Conservation (phyloP, 2,329 filamentous ascomycete species). For the Stagonosporopsis chrysanthemi region DNA sequence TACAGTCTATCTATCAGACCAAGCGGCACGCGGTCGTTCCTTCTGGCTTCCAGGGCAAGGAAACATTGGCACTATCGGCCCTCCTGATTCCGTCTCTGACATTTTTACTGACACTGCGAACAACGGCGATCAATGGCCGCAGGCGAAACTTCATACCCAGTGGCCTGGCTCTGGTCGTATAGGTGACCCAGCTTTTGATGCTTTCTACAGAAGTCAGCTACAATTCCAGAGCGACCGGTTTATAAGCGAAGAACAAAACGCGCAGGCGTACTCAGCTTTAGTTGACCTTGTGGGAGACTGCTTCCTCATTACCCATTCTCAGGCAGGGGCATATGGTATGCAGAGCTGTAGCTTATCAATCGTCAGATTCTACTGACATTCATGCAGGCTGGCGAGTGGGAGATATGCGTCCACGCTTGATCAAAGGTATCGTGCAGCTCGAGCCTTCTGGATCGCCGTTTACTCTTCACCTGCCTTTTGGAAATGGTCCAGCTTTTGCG, state of each 20-base stretch:
- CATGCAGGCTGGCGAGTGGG: constrained; percentile 53
- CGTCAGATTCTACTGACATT: neutral
- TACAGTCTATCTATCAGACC: constrained; percentile 58
- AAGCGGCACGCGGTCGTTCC: constrained; percentile 55
- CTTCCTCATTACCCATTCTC: constrained; percentile 59
- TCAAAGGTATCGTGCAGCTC: constrained; percentile 59
- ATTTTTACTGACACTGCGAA: constrained; percentile 18
- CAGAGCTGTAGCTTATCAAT: no score
- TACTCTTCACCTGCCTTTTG: constrained; percentile 30
- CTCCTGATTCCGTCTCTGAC: constrained; percentile 4
- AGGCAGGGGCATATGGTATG: constrained; percentile 54
- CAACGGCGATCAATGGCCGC: constrained; percentile 45
- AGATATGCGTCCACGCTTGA: constrained; percentile 57
- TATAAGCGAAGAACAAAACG: constrained; percentile 43
- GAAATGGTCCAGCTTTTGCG: constrained; percentile 5
- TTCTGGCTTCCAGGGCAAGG: constrained; percentile 35
- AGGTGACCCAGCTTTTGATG: neutral
- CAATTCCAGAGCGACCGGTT: constrained; percentile 44
- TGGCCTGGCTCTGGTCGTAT: constrained; percentile 42
- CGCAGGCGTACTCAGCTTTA: constrained; percentile 51
- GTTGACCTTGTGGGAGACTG: constrained; percentile 54
- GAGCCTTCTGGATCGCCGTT: constrained; percentile 65
- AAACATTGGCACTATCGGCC: constrained; percentile 13
- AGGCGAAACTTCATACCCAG: constrained; percentile 54
- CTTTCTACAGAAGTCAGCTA: constrained; percentile 46